These are phyloP conservation scores for Calonectria naviculata DNA, from an alignment of 2,329 filamentous ascomycete species.

Conservation along the genomic window DNA sequence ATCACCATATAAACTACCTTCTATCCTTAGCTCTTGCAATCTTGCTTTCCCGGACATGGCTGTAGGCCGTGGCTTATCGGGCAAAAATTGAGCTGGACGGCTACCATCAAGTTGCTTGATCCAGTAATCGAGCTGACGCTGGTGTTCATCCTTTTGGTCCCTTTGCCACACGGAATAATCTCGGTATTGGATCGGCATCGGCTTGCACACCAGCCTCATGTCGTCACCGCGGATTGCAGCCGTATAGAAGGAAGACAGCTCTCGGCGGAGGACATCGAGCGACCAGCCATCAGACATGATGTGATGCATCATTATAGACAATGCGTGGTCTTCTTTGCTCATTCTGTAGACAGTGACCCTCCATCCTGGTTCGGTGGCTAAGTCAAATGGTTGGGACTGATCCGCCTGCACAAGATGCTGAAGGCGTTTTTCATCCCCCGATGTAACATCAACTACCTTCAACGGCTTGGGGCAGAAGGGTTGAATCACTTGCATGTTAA, in stretches of 20 bases:
- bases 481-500: not conserved
- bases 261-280: constrained; percentile 11
- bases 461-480: not conserved
- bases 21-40: not conserved
- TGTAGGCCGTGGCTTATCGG: not conserved
- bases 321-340: not conserved
- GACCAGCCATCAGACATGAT: constrained; percentile 42
- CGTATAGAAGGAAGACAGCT: constrained; percentile 30
- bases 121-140: not conserved
- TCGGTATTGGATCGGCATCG: constrained; percentile 39
- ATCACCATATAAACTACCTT: not conserved
- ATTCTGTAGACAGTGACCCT: not conserved
- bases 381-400: not conserved
- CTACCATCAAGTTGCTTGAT: not conserved
- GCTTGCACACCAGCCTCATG: constrained; percentile 16
- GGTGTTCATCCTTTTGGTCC: not conserved
- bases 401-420: not conserved
- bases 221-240: constrained; percentile 24
- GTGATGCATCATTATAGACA: constrained; percentile 36
- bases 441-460: not conserved
- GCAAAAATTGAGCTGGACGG: not conserved
- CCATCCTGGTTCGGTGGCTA: not conserved
- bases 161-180: constrained; percentile 31
- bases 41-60: not conserved
- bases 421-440: not conserved